Conservation (phyloP, 2,329 filamentous ascomycete species). For the Epichloe baconii region DNA sequence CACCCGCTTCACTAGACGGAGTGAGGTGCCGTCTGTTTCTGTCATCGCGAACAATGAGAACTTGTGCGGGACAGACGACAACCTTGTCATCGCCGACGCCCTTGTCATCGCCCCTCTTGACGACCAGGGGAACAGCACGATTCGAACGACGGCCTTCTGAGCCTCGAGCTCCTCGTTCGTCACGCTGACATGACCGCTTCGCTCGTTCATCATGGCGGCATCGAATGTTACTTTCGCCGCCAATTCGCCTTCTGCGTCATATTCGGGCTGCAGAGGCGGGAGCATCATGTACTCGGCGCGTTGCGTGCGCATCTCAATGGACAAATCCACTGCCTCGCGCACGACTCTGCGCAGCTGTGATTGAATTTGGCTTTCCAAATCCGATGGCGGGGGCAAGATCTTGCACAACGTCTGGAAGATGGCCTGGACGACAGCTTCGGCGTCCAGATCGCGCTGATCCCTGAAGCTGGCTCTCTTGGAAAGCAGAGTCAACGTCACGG, state of each 20-base stretch:
- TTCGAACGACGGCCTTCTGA: constrained; percentile 64
- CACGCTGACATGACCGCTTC: constrained; percentile 46
- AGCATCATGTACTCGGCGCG: constrained; percentile 98
- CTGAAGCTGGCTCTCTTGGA: constrained; percentile 69
- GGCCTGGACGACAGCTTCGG: constrained; percentile 83
- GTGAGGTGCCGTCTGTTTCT: constrained; percentile 26
- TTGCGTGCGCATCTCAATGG: constrained; percentile 95
- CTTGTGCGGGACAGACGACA: constrained; percentile 89
- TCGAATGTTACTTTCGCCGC: constrained; percentile 84
- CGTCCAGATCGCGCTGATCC: constrained; percentile 74
- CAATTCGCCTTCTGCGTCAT: constrained; percentile 85
- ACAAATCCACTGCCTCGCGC: constrained; percentile 75
- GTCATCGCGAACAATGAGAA: constrained; percentile 56
- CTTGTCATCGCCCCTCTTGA: constrained; percentile 85
- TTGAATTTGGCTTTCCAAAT: constrained; percentile 68
- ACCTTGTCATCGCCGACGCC: constrained; percentile 88
- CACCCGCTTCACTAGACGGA: constrained; percentile 40
- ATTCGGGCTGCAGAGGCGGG: constrained; percentile 85
- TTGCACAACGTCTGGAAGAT: constrained; percentile 70
- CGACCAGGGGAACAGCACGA: constrained; percentile 89
- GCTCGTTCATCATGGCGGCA: constrained; percentile 87
- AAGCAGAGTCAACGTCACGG: constrained; percentile 83
- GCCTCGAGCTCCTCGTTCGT: constrained; percentile 71
- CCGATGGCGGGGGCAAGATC: constrained; percentile 74
- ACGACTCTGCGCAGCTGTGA: constrained; percentile 80